phyloP scores from a whole-genome alignment of 164 flowering plant genomes.

The Saururus chinensis region DNA sequence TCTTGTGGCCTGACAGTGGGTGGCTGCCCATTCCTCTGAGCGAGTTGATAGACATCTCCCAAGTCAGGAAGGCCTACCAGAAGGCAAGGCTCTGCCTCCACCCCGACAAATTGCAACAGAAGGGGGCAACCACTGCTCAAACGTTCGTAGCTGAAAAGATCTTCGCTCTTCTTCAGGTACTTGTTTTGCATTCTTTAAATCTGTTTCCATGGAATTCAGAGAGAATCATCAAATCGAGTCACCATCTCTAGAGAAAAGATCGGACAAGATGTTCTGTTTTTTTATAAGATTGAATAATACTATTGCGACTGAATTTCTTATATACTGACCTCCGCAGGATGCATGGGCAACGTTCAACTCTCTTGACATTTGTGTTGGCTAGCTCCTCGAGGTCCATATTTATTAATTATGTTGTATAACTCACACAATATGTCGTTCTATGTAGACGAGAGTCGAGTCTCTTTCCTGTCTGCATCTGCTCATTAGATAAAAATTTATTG shows the following conservation, averaged over 20 bases:
- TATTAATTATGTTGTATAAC: no score
- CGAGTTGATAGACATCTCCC: conserved; percentile 32
- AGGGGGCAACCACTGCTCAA: conserved; percentile 47
- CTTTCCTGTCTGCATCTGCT: no score
- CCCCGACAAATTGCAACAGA: conserved; percentile 78
- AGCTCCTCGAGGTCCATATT: not conserved
- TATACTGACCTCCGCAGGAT: conserved; percentile 19
- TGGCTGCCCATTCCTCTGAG: conserved; percentile 46
- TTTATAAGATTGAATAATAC: not conserved
- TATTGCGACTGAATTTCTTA: no score
- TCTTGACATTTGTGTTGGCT: conserved; percentile 19
- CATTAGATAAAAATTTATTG: no score
- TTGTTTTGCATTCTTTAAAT: not conserved
- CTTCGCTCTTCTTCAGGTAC: conserved; percentile 69
- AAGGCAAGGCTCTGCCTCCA: conserved; percentile 64
- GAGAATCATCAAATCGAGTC: no score
- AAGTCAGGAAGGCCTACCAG: conserved; percentile 73
- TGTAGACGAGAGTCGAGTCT: no score
- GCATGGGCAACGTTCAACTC: conserved; percentile 49
- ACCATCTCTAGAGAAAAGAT: not conserved
- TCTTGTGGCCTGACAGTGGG: conserved; percentile 63
- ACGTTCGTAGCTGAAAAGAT: conserved; percentile 51
- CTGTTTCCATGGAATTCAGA: no score
- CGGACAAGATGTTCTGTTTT: not conserved
- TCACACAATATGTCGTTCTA: no score